Percentiles rank a stretch among this genome's conserved stretches.
Conservation (phyloP, 805 yeast species). For the Candida rishiriensis region DNA sequence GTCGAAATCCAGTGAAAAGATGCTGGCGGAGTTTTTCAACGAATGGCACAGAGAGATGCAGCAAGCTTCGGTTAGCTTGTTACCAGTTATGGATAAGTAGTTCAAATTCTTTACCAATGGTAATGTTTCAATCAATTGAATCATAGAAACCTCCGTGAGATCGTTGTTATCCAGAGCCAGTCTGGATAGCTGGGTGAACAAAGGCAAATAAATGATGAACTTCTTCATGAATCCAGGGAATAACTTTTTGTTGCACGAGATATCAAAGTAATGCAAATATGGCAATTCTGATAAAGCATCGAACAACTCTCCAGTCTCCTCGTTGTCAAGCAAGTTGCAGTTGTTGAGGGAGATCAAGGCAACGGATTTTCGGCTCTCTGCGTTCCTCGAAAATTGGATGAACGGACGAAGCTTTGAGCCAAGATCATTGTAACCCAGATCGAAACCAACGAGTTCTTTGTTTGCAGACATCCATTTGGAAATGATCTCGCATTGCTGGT, state of each 20-base stretch:
- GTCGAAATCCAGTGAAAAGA: constrained; percentile 68
- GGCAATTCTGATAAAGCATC: constrained; percentile 50
- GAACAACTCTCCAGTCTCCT: constrained; percentile 46
- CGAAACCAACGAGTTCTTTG: constrained; percentile 60
- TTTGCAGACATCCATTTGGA: constrained; percentile 52
- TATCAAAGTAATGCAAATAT: constrained; percentile 64
- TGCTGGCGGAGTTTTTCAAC: constrained; percentile 58
- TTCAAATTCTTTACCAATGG: constrained; percentile 63
- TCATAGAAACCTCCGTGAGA: constrained; percentile 50
- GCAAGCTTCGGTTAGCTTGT: constrained; percentile 53
- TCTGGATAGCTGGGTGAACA: constrained; percentile 58
- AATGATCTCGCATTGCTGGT: constrained; percentile 53
- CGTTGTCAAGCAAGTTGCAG: constrained; percentile 51
- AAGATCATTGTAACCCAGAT: constrained; percentile 78
- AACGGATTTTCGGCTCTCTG: constrained; percentile 23
- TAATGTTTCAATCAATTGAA: constrained; percentile 60
- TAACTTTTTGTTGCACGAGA: constrained; percentile 63
- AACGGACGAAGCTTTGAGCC: constrained; percentile 35
- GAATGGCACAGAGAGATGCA: constrained; percentile 66
- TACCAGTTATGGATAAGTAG: constrained; percentile 67
- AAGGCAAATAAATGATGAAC: constrained; percentile 61
- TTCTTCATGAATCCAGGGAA: constrained; percentile 60
- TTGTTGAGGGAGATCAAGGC: constrained; percentile 60
- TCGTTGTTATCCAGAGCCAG: constrained; percentile 70
- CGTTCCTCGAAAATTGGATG: constrained; percentile 27